Evolutionary conservation across 192 early-diverging fungal genomes (phyloP).

Genomic region (Diversispora epigaea): DNA sequence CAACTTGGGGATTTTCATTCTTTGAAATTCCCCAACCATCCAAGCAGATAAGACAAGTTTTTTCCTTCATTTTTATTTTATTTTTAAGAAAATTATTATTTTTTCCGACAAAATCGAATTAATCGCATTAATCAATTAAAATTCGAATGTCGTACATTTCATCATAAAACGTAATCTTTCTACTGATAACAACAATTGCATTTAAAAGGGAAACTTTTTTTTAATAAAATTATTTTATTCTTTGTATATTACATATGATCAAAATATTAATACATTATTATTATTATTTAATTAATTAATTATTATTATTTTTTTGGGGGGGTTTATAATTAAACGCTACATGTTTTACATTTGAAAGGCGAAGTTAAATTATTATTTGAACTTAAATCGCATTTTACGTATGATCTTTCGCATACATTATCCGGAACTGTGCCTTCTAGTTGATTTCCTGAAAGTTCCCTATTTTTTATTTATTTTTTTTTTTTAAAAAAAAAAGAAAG

Average conservation of each 20-base stretch:
- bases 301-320: too few relatives aligned
- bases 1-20: constrained; percentile 68
- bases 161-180: too few relatives aligned
- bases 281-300: too few relatives aligned
- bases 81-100: too few relatives aligned
- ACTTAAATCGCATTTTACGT: background rate
- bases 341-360: background rate
- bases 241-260: too few relatives aligned
- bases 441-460: background rate
- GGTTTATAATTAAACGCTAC: background rate
- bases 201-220: too few relatives aligned
- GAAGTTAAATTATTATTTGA: background rate
- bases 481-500: background rate
- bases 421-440: background rate
- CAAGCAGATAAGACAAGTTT: constrained; percentile 52
- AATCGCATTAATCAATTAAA: too few relatives aligned
- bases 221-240: too few relatives aligned
- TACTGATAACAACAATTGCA: too few relatives aligned
- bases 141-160: too few relatives aligned
- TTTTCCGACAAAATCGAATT: too few relatives aligned
- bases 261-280: too few relatives aligned
- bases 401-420: background rate
- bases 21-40: constrained; percentile 97
- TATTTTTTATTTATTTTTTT: background rate
- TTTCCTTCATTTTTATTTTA: constrained; percentile 23